phyloP scores from a whole-genome alignment of 108 stramenopile genomes.

The Nitzschia putrida region DNA sequence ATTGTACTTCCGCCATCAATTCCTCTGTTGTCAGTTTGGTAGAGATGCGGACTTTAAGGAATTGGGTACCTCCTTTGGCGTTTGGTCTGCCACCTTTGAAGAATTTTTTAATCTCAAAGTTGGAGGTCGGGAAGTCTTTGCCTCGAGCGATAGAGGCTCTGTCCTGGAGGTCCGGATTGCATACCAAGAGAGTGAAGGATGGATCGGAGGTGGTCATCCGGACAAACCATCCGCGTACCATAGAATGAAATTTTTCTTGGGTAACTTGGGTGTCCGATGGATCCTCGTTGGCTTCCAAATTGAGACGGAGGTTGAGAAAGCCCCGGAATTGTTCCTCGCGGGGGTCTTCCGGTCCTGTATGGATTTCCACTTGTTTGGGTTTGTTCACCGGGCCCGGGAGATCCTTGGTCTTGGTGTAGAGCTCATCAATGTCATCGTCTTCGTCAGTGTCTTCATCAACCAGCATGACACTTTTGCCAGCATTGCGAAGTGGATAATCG shows the following conservation, averaged over 20 bases:
- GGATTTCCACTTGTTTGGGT: too few relatives aligned
- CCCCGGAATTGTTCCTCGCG: neutral
- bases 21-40: neutral
- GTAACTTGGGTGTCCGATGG: neutral
- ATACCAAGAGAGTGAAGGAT: neutral
- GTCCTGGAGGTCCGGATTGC: neutral
- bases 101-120: neutral
- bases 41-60: neutral
- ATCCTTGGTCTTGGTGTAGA: too few relatives aligned
- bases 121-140: neutral
- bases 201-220: neutral
- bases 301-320: neutral
- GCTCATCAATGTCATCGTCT: neutral
- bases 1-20: neutral
- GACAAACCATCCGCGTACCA: neutral
- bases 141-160: neutral
- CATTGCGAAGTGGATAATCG: neutral
- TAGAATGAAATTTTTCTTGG: neutral
- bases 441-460: neutral
- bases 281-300: neutral
- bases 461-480: neutral
- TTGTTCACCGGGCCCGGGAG: too few relatives aligned
- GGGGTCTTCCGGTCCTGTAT: too few relatives aligned
- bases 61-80: neutral
- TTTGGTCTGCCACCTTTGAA: neutral